Evolutionary conservation across 2,329 filamentous ascomycete genomes (phyloP).

Genomic region (Phyllosticta citrichinensis): DNA sequence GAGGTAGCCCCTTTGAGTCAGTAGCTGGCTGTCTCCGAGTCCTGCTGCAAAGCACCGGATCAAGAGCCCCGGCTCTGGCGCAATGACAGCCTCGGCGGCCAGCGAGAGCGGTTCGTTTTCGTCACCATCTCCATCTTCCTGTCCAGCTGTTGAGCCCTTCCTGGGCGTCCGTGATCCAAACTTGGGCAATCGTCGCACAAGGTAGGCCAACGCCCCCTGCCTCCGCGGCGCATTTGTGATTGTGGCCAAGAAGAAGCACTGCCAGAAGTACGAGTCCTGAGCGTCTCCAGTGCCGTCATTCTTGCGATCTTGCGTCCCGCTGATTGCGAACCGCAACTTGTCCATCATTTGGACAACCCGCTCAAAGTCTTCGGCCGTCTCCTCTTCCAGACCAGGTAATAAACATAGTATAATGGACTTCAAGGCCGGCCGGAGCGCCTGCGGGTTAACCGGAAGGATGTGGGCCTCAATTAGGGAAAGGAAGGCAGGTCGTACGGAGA

Average conservation of each 20-base stretch:
- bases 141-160: constrained; percentile 10
- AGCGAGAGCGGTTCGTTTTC: constrained; percentile 29
- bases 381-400: constrained; percentile 85
- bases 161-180: constrained; percentile 30
- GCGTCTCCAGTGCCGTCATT: constrained; percentile 26
- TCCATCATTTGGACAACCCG: constrained; percentile 70
- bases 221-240: constrained; percentile 82
- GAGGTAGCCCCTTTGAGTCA: constrained; percentile 89
- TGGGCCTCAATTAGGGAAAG: constrained; percentile 75
- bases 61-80: constrained; percentile 82
- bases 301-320: constrained; percentile 43
- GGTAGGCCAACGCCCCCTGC: constrained; percentile 77
- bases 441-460: constrained; percentile 61
- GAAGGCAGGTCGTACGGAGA: constrained; percentile 79
- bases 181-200: constrained; percentile 68
- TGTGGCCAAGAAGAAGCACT: constrained; percentile 87
- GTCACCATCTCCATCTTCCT: constrained; percentile 7
- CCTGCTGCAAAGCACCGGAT: constrained; percentile 89
- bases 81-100: constrained; percentile 59
- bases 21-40: constrained; percentile 72
- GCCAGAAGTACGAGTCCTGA: constrained; percentile 90
- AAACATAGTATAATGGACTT: constrained; percentile 86
- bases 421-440: constrained; percentile 70
- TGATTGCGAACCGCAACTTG: constrained; percentile 51
- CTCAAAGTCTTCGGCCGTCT: constrained; percentile 95